Evolutionary conservation across 495 filamentous ascomycete genomes (phyloP).

Genomic region (Hypoxylon perforatum): DNA sequence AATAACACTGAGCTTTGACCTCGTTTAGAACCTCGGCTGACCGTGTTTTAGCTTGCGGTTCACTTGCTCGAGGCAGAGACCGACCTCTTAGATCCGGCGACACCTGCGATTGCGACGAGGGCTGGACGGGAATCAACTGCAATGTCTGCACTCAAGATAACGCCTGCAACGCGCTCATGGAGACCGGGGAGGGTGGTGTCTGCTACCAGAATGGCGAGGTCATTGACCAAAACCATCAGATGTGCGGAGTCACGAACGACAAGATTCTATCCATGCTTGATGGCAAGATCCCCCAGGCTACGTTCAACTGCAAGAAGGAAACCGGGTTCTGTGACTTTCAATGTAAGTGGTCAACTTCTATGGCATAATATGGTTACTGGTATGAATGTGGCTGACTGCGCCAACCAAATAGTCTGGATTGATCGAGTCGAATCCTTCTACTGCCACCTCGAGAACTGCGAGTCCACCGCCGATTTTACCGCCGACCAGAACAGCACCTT

Average conservation of each 20-base stretch:
- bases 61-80: conserved; percentile 81
- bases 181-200: conserved; percentile 77
- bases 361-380: not conserved
- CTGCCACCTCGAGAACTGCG: conserved; percentile 85
- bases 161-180: conserved; percentile 88
- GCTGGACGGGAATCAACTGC: conserved; percentile 99
- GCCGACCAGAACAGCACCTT: conserved; percentile 80
- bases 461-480: conserved; percentile 73
- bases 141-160: conserved; percentile 89
- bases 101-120: conserved; percentile 87
- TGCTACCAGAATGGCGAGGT: conserved; percentile 93
- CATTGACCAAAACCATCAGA: conserved; percentile 94
- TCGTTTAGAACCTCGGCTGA: conserved; percentile 34
- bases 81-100: conserved; percentile 74
- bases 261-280: conserved; percentile 91
- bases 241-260: conserved; percentile 95
- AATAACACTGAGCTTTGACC: conserved; percentile 1
- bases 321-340: conserved; percentile 87
- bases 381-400: conserved; percentile 50
- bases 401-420: conserved; percentile 78
- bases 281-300: conserved; percentile 86
- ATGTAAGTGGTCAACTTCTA: conserved; percentile 65
- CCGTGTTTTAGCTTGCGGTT: conserved; percentile 74
- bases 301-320: conserved; percentile 87
- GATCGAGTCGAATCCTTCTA: conserved; percentile 95